These are phyloP conservation scores for Termitomyces sp. DNA, from an alignment of 768 basidiomycete genomes.

Conservation along the genomic window DNA sequence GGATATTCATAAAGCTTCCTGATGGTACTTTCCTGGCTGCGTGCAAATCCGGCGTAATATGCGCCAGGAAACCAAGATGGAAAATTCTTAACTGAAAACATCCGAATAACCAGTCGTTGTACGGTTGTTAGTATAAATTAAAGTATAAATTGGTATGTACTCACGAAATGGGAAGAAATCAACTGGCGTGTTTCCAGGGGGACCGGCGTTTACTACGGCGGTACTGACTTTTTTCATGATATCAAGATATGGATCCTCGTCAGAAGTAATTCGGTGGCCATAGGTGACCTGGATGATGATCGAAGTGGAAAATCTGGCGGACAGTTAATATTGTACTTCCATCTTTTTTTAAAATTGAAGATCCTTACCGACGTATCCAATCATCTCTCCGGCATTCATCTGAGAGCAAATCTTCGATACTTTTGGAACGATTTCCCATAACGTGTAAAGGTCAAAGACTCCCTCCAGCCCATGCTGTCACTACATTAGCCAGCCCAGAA, in stretches of 20 bases:
- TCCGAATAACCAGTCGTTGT: neutral
- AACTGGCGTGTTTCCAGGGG: slow-evolving; percentile 14
- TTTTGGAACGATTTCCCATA: too few species aligned
- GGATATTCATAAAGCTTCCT: slow-evolving; percentile 25
- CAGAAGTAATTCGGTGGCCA: slow-evolving; percentile 23
- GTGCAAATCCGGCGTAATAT: slow-evolving; percentile 16
- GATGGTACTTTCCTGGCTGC: neutral
- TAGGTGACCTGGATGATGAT: slow-evolving; percentile 23
- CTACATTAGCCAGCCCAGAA: neutral
- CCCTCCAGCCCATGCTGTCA: too few species aligned
- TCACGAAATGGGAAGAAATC: slow-evolving; percentile 19
- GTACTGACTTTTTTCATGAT: slow-evolving; percentile 24
- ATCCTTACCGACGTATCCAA: too few species aligned
- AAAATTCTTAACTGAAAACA: slow-evolving; percentile 21
- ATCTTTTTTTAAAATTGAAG: too few species aligned
- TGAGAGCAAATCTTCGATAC: too few species aligned
- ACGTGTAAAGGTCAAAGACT: too few species aligned
- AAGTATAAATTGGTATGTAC: slow-evolving; percentile 6
- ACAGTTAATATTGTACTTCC: neutral
- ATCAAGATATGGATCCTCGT: slow-evolving; percentile 32
- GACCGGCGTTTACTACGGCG: slow-evolving; percentile 15
- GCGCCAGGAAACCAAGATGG: slow-evolving; percentile 29
- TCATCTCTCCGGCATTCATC: too few species aligned
- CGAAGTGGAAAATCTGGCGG: slow-evolving; percentile 3
- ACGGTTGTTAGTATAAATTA: neutral